These are phyloP conservation scores for Trichosporon sp. DNA, from an alignment of 1,284 basidiomycete genomes.

Conservation along the genomic window DNA sequence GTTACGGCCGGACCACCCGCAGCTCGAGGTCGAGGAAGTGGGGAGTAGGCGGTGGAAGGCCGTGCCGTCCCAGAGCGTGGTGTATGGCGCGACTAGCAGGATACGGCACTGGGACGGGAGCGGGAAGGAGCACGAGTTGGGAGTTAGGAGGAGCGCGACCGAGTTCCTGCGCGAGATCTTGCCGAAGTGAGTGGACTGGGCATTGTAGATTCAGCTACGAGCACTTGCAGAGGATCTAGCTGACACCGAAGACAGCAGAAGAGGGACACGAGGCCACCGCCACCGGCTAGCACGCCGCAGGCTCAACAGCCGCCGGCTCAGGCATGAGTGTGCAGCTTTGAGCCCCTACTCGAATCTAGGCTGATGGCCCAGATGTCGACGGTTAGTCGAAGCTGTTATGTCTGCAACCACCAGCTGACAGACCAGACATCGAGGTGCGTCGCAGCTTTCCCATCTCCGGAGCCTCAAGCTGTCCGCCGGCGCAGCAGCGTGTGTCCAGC, in stretches of 20 bases:
- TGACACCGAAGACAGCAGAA: neutral
- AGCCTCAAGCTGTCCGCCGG: neutral
- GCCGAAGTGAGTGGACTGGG: constrained; percentile 65
- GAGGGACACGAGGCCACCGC: neutral
- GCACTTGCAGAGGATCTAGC: neutral
- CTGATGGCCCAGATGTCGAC: neutral
- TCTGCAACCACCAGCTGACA: neutral
- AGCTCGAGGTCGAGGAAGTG: neutral
- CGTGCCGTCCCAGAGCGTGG: constrained; percentile 80
- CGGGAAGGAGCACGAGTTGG: constrained; percentile 78
- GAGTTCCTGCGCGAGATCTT: constrained; percentile 88
- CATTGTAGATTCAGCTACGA: no score
- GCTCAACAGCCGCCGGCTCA: neutral
- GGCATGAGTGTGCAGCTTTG: neutral
- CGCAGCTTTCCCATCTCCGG: neutral
- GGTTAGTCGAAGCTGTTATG: no score
- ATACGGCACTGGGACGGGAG: constrained; percentile 80
- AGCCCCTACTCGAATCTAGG: neutral
- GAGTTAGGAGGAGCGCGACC: constrained; percentile 79
- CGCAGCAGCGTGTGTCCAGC: neutral
- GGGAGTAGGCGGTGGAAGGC: constrained; percentile 26
- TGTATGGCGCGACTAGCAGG: constrained; percentile 75
- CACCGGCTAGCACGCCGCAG: neutral
- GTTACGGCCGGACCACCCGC: neutral
- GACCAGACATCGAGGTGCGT: neutral